These are phyloP conservation scores for Pythium vanterpoolii DNA, from an alignment of 352 stramenopile species.

Conservation along the genomic window DNA sequence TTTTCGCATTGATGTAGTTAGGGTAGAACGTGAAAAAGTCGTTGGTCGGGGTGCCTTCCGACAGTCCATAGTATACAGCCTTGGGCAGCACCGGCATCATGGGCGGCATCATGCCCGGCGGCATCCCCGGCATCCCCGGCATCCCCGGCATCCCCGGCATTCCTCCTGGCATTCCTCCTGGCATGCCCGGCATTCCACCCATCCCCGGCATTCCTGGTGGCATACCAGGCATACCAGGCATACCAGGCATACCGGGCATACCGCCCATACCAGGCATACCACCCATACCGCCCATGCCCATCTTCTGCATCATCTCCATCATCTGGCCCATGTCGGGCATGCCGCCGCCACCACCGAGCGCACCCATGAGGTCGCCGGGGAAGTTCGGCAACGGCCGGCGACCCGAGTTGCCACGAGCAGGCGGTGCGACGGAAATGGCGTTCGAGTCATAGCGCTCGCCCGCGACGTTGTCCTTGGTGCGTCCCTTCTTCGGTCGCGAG, in stretches of 20 bases:
- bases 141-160: slow-evolving; percentile 48
- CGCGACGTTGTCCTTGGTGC: slow-evolving; percentile 69
- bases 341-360: slow-evolving; percentile 34
- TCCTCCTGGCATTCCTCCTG: too few relatives aligned
- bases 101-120: slow-evolving; percentile 40
- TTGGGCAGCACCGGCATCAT: slow-evolving; percentile 58
- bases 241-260: slow-evolving; percentile 39
- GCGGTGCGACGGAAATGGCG: slow-evolving; percentile 33
- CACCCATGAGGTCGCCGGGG: slow-evolving; percentile 56
- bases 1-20: slow-evolving; percentile 82
- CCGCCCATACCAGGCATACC: slow-evolving; percentile 37
- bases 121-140: slow-evolving; percentile 34
- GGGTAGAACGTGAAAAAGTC: slow-evolving; percentile 81
- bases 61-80: slow-evolving; percentile 66
- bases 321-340: slow-evolving; percentile 37
- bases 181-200: slow-evolving; percentile 31
- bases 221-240: slow-evolving; percentile 38
- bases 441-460: slow-evolving; percentile 86
- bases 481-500: slow-evolving; percentile 59
- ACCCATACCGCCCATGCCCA: slow-evolving; percentile 41
- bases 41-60: slow-evolving; percentile 50
- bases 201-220: slow-evolving; percentile 28
- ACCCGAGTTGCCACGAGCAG: slow-evolving; percentile 16
- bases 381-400: slow-evolving; percentile 43
- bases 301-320: slow-evolving; percentile 51